These are phyloP conservation scores for Aspergillus cavernicola DNA, from an alignment of 495 filamentous ascomycete species.

Conservation along the genomic window DNA sequence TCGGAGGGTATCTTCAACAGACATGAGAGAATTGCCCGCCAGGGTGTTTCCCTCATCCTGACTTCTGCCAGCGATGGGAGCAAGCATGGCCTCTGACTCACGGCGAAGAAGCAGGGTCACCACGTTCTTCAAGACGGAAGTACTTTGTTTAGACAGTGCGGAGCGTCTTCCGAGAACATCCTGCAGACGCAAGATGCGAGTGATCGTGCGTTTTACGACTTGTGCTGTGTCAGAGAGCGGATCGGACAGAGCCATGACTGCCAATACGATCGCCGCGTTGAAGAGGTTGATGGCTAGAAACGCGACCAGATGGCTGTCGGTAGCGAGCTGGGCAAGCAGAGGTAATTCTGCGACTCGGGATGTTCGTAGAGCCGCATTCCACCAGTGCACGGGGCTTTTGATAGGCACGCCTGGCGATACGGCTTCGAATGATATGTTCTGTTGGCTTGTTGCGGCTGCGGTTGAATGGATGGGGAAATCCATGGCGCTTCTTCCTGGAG, in stretches of 20 bases:
- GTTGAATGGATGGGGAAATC: neutral
- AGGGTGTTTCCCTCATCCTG: neutral
- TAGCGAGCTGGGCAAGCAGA: constrained; percentile 23
- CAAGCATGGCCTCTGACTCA: constrained; percentile 25
- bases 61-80: constrained; percentile 13
- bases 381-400: constrained; percentile 24
- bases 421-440: neutral
- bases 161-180: constrained; percentile 26
- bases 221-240: constrained; percentile 32
- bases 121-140: constrained; percentile 25
- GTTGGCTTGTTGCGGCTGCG: neutral
- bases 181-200: constrained; percentile 29
- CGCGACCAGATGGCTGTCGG: constrained; percentile 30
- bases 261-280: constrained; percentile 31
- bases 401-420: neutral
- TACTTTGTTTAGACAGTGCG: constrained; percentile 30
- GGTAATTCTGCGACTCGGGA: constrained; percentile 26
- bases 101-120: constrained; percentile 24
- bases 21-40: constrained; percentile 4
- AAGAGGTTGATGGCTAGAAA: constrained; percentile 36
- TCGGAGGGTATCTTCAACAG: constrained; percentile 27
- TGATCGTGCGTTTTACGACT: constrained; percentile 31
- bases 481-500: constrained; percentile 1
- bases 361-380: constrained; percentile 29
- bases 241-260: constrained; percentile 30